Base-by-base conservation (phyloP, 1,284 basidiomycete species). In the Puccinia novopanici region DNA sequence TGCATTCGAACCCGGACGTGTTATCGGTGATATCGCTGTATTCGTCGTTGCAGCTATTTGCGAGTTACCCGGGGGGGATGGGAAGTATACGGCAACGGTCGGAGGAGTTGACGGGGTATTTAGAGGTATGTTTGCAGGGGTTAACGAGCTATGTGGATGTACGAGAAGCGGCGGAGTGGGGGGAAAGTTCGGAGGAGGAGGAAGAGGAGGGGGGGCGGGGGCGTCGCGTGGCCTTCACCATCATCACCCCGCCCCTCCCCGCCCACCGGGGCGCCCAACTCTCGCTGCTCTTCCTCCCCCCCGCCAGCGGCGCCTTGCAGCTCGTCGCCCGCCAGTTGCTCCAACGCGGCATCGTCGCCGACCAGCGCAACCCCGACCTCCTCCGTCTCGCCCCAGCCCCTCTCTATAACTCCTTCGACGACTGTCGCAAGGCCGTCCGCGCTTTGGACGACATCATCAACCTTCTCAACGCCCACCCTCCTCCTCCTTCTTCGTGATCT, bases 1-100 rank as follows among this genome's bases (percentile, higher is more conserved):
- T 98, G 85, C 92, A 95, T 86, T 97, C 94, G 40, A 98, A 97
- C 87, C 95, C 96, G 3, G 91, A 91, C 81, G 90, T 93, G 57
- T 88, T 99, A 80, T 90, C 91, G 68, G 89, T 92, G 1, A 91
- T 91, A 80, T 89, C 93, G 3, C 89, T 97, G 10, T 88, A 94
- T 30, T 93, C 93, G 3, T 91, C 93, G 55, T 88, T 97, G 40
- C 89, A 92, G 84, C 86, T 93, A n/a, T 92, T 96, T 87, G 88
- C 91, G 82, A 83, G 59, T 73, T 76, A 78, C 55, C 81, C 42
- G 27, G 79, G 40, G 71, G 81, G 68, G 57, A 59, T 77, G 61
- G 81, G 71, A 55, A 54, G 45, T 3, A 45, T 82, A 71, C 59
- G 55, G 19, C 65, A 52, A 19, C 50, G 68, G 3, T 61, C 65